Percentiles rank a stretch among this genome's conserved stretches.
phyloP scores from a whole-genome alignment of 1,284 basidiomycete genomes.

The Phellopilus nigrolimitatus region DNA sequence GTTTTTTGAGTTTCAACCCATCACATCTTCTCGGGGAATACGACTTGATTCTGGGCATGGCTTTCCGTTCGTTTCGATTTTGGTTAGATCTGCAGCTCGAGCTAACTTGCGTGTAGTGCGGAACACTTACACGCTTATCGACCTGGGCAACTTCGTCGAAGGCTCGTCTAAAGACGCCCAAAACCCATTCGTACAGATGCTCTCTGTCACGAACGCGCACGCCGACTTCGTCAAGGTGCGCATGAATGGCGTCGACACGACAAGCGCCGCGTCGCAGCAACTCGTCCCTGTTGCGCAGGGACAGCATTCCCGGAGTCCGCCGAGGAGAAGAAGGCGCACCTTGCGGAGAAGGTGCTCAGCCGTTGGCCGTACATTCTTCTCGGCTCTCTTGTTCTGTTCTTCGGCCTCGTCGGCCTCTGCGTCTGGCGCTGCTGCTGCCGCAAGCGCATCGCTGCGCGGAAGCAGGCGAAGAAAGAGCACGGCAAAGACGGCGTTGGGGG shows the following conservation, averaged over 20 bases:
- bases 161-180: constrained; percentile 32
- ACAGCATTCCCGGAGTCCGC: constrained; percentile 60
- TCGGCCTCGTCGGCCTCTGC: constrained; percentile 44
- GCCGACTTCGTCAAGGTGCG: constrained; percentile 53
- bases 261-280: constrained; percentile 41
- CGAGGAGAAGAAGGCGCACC: constrained; percentile 65
- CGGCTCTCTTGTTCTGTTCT: constrained; percentile 53
- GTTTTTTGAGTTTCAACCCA: constrained; percentile 73
- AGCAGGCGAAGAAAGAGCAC: constrained; percentile 25
- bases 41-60: constrained; percentile 79
- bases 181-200: constrained; percentile 53
- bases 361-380: constrained; percentile 72
- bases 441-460: constrained; percentile 24
- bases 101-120: constrained; percentile 45
- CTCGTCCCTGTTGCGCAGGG: constrained; percentile 58
- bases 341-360: constrained; percentile 63
- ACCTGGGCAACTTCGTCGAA: constrained; percentile 53
- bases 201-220: constrained; percentile 44
- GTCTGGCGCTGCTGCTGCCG: constrained; percentile 65
- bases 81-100: constrained; percentile 2
- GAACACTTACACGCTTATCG: constrained; percentile 56
- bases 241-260: constrained; percentile 43
- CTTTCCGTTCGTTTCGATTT: constrained; percentile 50
- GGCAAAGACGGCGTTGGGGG: background rate
- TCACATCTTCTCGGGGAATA: constrained; percentile 69